Base-by-base conservation (phyloP, 495 filamentous ascomycete species). In the Thozetella sp. region DNA sequence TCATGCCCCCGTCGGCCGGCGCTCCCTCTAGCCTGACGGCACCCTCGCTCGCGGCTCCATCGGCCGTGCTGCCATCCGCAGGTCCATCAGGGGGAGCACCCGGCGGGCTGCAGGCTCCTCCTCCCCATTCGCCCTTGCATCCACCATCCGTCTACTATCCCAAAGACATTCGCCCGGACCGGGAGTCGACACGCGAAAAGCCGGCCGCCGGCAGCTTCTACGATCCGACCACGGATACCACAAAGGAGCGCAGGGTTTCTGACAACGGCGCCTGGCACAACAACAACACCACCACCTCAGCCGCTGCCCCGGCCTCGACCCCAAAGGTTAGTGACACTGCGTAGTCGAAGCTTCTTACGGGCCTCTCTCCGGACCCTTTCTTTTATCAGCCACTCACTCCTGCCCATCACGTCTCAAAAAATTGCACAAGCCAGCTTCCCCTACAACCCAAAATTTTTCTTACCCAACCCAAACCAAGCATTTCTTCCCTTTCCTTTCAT, bases 161-260 rank as follows among this genome's bases (percentile, higher is more conserved):
- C 22, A 24, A 64, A 17, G 71, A 68, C 4, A 58, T 60, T 25
- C 67, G 71, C 22, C 54, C 22, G 15, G 71, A 76, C 53, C 73
- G 68, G 17, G 65, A 73, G 9, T 10, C 55, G 24, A 45, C 66
- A 24, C 78, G 76, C 67, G 80, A 83, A 51, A 81, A 81, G 63
- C 62, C 74, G 22, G 62, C 59, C 10, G 56, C 73, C 30, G 75
- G 79, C 58, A 77, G 76, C 64, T 84, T 83, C 67, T 86, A 86
- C 72, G 83, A 86, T 60, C 83, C 82, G 24, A 81, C 80, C 22
- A 77, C 80, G 19, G 83, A 85, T 60, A 76, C 77, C 17, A 73
- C 73, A 53, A 68, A 70, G 56, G 71, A 79, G 64, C 76, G 80
- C 61, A 73, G 74, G 40, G 70, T 76, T 54, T 77, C 80, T 30